These are phyloP conservation scores for Trichoderma koningii DNA, from an alignment of 2,329 filamentous ascomycete genomes.

Conservation along the genomic window DNA sequence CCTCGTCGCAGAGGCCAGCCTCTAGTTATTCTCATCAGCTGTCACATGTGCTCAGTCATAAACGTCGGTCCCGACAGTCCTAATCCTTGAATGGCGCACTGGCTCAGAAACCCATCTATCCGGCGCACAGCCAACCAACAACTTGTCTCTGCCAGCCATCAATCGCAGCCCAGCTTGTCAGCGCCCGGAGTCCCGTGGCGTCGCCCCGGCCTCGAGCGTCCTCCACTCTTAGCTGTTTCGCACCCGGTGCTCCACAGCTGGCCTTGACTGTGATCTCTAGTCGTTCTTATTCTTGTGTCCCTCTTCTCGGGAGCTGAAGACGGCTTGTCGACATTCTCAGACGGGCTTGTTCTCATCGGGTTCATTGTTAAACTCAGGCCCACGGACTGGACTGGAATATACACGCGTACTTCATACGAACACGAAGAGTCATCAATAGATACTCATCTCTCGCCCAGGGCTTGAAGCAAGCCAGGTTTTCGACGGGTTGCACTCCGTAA, in stretches of 20 bases:
- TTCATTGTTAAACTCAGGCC: background rate
- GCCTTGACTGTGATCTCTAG: background rate
- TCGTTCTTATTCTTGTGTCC: background rate
- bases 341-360: too few relatives aligned
- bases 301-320: background rate
- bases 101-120: slow-evolving; percentile 1
- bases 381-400: background rate
- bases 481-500: background rate
- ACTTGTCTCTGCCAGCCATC: background rate
- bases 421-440: too few relatives aligned
- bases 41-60: slow-evolving; percentile 2
- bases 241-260: slow-evolving; percentile 19
- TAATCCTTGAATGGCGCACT: background rate
- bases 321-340: background rate
- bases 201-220: slow-evolving; percentile 18
- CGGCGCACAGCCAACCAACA: slow-evolving; percentile 11
- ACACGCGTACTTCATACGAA: too few relatives aligned
- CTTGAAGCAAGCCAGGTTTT: background rate
- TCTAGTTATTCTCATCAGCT: background rate
- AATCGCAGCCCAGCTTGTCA: slow-evolving; percentile 23
- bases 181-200: slow-evolving; percentile 26
- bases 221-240: slow-evolving; percentile 20
- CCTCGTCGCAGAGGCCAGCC: background rate
- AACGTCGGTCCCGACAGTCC: background rate
- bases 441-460: background rate